Evolutionary conservation across 2,329 filamentous ascomycete species (phyloP), one percentile per base, ranked within the genome.

Genomic region (Penicillium brevicompactum): DNA sequence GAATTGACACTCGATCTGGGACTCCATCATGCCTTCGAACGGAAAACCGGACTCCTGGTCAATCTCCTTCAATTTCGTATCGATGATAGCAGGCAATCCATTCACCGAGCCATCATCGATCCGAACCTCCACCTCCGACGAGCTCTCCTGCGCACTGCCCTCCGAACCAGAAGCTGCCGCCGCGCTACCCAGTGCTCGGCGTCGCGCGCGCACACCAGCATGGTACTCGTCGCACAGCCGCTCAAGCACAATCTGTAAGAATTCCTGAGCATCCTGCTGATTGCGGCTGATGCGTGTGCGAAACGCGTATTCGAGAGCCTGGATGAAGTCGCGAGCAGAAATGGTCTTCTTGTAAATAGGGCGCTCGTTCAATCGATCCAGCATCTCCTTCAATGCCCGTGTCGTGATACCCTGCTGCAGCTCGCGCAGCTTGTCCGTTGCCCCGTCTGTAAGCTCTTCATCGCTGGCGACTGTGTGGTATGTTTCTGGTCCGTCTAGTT

Each of bases 181-280:
- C 53, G 49, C 62, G 58, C 58, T 63, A 55, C 37, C 70, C 51
- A 64, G 57, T 31, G 70, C 69, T 42, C 75, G 67, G 57, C 71
- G 78, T 59, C 92, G 82, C 11, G 91, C 92, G 68, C 88, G 84
- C 66, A 84, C 83, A 1, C 91, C 92, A 4, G 92, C 92, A 70
- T 95, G 87, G 67, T 97, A 96, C 74, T 99, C 94, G 69, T 99
- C 94, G 67, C 91, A 92, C 53, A 99, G 79, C 49, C 93, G 84
- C 77, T 99, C 93, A 2, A 91, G 89, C 11, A 99, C 88, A 47
- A 97, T 88, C 76, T 99, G 94, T 53, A 99, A 76, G 61, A 99
- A 97, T 73, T 99, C 94, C 70, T 99, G 94, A 10, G 94, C 94
- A 77, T 99, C 94, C 74, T 99, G 94, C 75, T 99, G 94, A 70